Evolutionary conservation across 2,329 filamentous ascomycete species (phyloP).

Genomic region (Fusarium devonianum): DNA sequence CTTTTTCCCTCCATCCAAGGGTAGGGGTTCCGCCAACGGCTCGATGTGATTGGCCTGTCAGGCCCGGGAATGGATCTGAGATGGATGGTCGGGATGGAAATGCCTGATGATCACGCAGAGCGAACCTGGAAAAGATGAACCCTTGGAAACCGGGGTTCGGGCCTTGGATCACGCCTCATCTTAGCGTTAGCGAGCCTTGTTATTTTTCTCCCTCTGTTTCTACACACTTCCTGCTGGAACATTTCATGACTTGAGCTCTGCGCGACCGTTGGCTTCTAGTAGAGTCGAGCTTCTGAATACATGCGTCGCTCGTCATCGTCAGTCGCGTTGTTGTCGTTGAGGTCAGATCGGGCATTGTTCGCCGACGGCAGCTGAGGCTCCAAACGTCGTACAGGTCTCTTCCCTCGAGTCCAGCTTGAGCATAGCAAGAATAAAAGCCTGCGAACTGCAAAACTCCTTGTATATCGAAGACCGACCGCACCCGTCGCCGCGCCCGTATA

Average conservation of each 20-base stretch:
- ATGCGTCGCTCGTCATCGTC: constrained; percentile 23
- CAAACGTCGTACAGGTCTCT: constrained; percentile 1
- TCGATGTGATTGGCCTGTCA: constrained; percentile 18
- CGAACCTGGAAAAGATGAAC: constrained; percentile 4
- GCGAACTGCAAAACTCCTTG: background rate
- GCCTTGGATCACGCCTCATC: constrained; percentile 16
- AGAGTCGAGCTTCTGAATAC: constrained; percentile 7
- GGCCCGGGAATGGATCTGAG: constrained; percentile 26
- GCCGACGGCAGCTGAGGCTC: constrained; percentile 2
- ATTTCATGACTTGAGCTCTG: constrained; percentile 3
- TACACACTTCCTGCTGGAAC: background rate
- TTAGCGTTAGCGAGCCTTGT: constrained; percentile 21
- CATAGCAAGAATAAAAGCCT: background rate
- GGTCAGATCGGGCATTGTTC: constrained; percentile 13
- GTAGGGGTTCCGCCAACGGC: constrained; percentile 8
- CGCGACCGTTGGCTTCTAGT: constrained; percentile 3
- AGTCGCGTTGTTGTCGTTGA: constrained; percentile 18
- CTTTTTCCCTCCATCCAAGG: constrained; percentile 1
- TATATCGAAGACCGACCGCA: background rate
- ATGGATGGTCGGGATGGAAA: constrained; percentile 26
- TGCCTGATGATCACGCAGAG: constrained; percentile 32
- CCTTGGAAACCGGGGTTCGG: constrained; percentile 32
- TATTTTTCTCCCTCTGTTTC: constrained; percentile 13
- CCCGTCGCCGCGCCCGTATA: background rate
- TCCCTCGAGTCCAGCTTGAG: constrained; percentile 5